phyloP scores from a whole-genome alignment of 257 asterid genomes.

The Paraleonurus japonicus region DNA sequence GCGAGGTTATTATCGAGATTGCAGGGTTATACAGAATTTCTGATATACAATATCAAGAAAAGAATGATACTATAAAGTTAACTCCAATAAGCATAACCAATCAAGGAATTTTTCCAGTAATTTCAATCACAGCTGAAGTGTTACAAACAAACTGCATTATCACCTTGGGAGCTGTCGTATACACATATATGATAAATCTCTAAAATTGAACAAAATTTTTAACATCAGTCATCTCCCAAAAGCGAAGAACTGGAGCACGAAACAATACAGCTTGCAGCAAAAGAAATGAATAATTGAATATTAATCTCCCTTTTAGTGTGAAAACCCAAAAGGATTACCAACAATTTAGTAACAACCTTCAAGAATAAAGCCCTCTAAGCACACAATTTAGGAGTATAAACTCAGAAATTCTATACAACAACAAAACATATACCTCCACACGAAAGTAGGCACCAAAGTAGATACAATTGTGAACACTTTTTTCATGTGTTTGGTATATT shows the following conservation, averaged over 20 bases:
- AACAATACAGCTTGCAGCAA: neutral
- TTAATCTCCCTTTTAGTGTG: neutral
- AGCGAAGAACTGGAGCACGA: too few species aligned
- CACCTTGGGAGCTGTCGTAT: neutral
- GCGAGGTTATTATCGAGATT: neutral
- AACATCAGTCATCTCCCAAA: neutral
- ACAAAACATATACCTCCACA: conserved; percentile 5
- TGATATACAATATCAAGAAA: neutral
- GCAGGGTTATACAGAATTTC: too few species aligned
- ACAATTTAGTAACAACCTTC: neutral
- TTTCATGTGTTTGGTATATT: conserved; percentile 20
- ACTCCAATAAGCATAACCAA: conserved; percentile 5
- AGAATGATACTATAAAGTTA: neutral
- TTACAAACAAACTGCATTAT: neutral
- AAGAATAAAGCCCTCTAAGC: neutral
- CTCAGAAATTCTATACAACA: conserved; percentile 14
- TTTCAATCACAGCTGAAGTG: neutral
- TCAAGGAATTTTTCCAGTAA: neutral
- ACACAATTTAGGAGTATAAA: conserved; percentile 13
- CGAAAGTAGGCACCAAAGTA: conserved; percentile 17
- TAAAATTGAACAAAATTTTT: neutral
- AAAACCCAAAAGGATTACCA: neutral
- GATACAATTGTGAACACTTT: conserved; percentile 16
- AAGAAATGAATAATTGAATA: conserved; percentile 2
- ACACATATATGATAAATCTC: neutral